A percentile compares a stretch with the other conserved stretches of the same genome.
Conservation (phyloP, 2,329 filamentous ascomycete species). For the Lanzia echinophila region DNA sequence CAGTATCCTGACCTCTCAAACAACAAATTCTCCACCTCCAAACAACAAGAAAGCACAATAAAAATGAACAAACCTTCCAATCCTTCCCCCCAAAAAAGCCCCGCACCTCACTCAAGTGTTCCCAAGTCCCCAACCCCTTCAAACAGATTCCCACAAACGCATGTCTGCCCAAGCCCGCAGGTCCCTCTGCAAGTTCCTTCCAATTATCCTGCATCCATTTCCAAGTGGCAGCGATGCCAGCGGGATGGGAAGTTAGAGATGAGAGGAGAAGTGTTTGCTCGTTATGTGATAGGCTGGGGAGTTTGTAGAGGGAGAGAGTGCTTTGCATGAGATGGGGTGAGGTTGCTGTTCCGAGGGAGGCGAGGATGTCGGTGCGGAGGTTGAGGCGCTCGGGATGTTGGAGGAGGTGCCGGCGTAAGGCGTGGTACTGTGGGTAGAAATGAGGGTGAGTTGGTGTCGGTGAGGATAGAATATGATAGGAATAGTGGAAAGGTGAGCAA, state of each 20-base stretch:
- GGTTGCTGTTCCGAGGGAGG: neutral
- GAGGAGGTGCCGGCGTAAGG: neutral
- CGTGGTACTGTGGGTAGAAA: neutral
- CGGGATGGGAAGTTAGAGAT: neutral
- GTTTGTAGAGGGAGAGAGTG: neutral
- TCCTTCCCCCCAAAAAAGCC: neutral
- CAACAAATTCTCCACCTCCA: too few relatives aligned
- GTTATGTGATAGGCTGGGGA: neutral
- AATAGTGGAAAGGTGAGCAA: too few relatives aligned
- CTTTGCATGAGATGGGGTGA: neutral
- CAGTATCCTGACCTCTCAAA: too few relatives aligned
- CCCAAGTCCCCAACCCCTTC: neutral
- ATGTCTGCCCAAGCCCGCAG: neutral
- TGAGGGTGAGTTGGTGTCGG: neutral
- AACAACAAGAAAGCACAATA: neutral
- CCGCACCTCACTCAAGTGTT: constrained; percentile 1
- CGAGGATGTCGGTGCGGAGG: neutral
- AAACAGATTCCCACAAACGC: neutral
- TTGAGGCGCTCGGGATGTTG: neutral
- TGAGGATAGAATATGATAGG: too few relatives aligned
- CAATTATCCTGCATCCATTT: neutral
- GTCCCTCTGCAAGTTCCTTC: neutral
- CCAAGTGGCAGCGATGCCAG: neutral
- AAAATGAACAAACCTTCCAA: neutral
- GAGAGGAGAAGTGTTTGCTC: neutral